Evolutionary conservation across 495 filamentous ascomycete species (phyloP), one percentile per base, ranked within the genome.

Genomic region (Polyplosphaeria fusca): DNA sequence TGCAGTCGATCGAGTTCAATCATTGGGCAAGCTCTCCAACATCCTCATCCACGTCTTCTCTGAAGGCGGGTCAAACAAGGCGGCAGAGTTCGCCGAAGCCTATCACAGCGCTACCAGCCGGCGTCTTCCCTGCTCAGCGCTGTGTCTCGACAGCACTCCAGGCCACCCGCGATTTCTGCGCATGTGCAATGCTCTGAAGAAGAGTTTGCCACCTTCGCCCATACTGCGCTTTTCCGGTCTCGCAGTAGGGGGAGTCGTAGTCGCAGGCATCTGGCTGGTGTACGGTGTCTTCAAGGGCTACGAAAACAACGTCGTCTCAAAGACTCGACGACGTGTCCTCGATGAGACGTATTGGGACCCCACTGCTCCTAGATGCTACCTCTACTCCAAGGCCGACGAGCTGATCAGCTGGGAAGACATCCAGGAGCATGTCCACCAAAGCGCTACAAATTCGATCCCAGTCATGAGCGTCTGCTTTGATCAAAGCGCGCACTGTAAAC

Each of bases 11-110:
- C 27, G 26, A 5, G 37, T 55, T 14, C 24, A 19, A 5, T 32
- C 40, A 4, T 35, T 32, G 16, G n/a, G 14, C 7, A 13, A 45
- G 7, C 12, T 23, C 26, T 20, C 7, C 24, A 63, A 60, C 32
- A 57, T 75, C 30, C 61, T 76, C 5, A 47, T 77, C 0, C 75
- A 77, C 61, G 58, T 65, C 42, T 77, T 75, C 67, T 76, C 74
- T 16, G 71, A 76, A 58, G 74, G 73, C 26, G 74, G 74, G n/a
- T 58, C 67, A 7, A 67, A 66, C 58, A 73, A 70, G 5, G 55
- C 63, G 27, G 42, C 39, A n/a, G 52, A 55, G 22, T 55, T 75
- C 11, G 72, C 72, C 3, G 51, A 50, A 27, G 41, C 38, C 13
- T 75, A 61, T 30, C 24, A 23, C 3, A 40, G 51, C 5, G 49